phyloP scores from a whole-genome alignment of 208 protist species.

The Leishmania braziliensis region DNA sequence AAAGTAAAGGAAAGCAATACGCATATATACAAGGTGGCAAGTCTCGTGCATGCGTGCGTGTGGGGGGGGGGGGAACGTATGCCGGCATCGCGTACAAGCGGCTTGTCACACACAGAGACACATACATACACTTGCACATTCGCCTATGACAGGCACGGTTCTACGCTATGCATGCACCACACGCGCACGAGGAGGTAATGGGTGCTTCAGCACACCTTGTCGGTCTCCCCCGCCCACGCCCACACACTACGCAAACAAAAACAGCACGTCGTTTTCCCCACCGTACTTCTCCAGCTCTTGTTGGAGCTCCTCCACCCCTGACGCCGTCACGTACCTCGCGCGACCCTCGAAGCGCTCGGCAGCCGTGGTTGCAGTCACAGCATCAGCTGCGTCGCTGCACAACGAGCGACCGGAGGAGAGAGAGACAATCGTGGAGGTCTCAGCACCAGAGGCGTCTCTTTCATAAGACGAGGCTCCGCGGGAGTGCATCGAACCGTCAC shows the following conservation, averaged over 20 bases:
- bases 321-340: conserved; percentile 15
- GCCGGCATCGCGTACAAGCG: too few relatives aligned
- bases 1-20: background rate
- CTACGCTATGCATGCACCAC: background rate
- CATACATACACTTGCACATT: background rate
- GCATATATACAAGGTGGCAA: background rate
- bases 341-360: conserved; percentile 9
- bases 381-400: background rate
- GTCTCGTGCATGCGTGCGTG: background rate
- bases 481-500: background rate
- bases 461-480: background rate
- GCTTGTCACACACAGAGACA: too few relatives aligned
- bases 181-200: background rate
- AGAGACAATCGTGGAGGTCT: background rate
- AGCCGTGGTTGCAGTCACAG: background rate
- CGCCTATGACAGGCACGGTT: background rate
- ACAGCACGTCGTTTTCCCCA: conserved; percentile 36
- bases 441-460: background rate
- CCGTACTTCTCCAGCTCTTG: conserved; percentile 29
- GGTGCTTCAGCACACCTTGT: too few relatives aligned
- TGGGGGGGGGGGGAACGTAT: too few relatives aligned
- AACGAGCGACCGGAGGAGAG: background rate
- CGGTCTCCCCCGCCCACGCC: background rate
- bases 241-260: conserved; percentile 27
- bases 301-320: conserved; percentile 27